These are phyloP conservation scores for Chondrus crispus DNA, from an alignment of 23 red algal species.

Conservation along the genomic window DNA sequence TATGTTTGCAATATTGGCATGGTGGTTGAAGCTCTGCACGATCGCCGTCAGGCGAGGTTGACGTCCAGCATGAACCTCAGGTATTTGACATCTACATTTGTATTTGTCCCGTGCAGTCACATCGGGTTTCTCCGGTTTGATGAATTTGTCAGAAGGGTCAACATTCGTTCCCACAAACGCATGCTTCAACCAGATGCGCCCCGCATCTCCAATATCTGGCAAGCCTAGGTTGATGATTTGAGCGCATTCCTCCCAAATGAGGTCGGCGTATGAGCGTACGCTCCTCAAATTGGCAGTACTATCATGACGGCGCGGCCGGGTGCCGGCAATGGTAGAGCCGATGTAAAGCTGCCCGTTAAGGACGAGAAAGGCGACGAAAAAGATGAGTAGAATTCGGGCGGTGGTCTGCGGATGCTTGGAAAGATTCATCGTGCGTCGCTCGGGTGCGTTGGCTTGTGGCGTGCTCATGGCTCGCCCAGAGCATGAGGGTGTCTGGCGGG, in stretches of 20 bases:
- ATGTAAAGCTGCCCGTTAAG: constrained; percentile 47
- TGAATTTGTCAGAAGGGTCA: not conserved
- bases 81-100: constrained; percentile 37
- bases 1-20: constrained; percentile 53
- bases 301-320: not conserved
- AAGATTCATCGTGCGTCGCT: no score
- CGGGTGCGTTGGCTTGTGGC: no score
- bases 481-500: no score
- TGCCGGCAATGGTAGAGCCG: constrained; percentile 48
- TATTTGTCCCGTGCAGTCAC: not conserved
- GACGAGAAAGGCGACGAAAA: not conserved
- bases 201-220: constrained; percentile 43
- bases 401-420: not conserved
- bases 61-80: constrained; percentile 25
- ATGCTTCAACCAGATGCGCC: constrained; percentile 17
- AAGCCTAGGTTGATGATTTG: not conserved
- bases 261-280: not conserved
- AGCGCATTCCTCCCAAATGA: constrained; percentile 36
- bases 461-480: no score
- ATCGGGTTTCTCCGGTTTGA: not conserved
- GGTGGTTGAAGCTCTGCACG: constrained; percentile 75
- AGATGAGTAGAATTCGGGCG: constrained; percentile 6
- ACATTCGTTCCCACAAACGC: constrained; percentile 45
- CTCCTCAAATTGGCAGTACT: not conserved
- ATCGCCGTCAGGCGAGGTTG: constrained; percentile 52